Evolutionary conservation across 73 alveolate species (phyloP).

Genomic region (Tetrahymena elliotti): DNA sequence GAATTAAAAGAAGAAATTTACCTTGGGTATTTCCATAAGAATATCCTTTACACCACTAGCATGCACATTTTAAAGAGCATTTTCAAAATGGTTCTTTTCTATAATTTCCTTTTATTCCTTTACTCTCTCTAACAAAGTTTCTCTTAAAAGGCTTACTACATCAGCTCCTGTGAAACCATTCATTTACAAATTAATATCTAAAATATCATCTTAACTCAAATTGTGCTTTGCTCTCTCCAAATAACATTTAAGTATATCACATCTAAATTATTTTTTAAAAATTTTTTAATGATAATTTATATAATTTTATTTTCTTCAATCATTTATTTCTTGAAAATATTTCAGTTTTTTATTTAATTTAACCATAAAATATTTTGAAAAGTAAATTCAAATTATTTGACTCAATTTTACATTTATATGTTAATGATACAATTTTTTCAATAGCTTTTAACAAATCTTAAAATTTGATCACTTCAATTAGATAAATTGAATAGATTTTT

Average conservation of each 20-base stretch:
- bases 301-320: not conserved
- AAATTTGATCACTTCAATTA: too few relatives aligned
- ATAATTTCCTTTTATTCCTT: not conserved
- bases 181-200: slow-evolving; percentile 24
- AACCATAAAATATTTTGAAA: too few relatives aligned
- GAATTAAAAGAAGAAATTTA: not conserved
- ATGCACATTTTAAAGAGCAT: slow-evolving; percentile 63
- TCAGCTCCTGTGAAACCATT: slow-evolving; percentile 39
- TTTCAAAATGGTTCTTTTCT: slow-evolving; percentile 45
- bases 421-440: too few relatives aligned
- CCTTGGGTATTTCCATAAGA: slow-evolving; percentile 91
- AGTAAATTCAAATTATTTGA: too few relatives aligned
- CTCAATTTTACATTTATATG: too few relatives aligned
- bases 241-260: not conserved
- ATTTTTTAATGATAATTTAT: not conserved
- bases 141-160: slow-evolving; percentile 28
- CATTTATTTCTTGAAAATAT: not conserved
- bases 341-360: too few relatives aligned
- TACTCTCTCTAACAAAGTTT: slow-evolving; percentile 4
- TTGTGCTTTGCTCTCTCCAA: not conserved
- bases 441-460: too few relatives aligned
- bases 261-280: slow-evolving; percentile 4
- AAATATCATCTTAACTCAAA: slow-evolving; percentile 3
- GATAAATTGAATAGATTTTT: too few relatives aligned
- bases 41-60: slow-evolving; percentile 88